phyloP scores from a whole-genome alignment of 148 eudicot genomes.

The Silene uniflora region DNA sequence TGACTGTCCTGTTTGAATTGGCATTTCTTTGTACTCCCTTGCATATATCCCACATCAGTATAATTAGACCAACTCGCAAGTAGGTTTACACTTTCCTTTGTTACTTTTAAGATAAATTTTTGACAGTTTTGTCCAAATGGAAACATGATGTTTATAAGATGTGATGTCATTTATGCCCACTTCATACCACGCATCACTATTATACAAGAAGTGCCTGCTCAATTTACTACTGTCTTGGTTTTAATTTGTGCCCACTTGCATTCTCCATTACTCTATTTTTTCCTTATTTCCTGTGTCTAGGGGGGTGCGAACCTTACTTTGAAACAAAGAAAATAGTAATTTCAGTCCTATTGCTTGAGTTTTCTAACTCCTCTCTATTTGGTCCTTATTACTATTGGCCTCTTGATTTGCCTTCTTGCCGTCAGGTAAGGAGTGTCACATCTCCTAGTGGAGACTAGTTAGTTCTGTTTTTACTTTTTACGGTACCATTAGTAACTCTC shows the following conservation, averaged over 20 bases:
- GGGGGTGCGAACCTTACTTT: background rate
- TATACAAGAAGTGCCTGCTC: background rate
- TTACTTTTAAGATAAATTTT: background rate
- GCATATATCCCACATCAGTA: background rate
- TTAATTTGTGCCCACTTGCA: background rate
- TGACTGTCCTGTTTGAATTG: conserved; percentile 2
- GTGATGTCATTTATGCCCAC: background rate
- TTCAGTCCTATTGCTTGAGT: background rate
- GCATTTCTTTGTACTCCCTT: background rate
- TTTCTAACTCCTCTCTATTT: background rate
- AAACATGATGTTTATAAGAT: background rate
- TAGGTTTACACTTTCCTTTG: background rate
- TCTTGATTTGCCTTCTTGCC: background rate
- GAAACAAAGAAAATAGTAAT: background rate
- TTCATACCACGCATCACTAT: background rate
- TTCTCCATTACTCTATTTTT: background rate
- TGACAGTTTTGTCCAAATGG: background rate
- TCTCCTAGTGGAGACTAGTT: background rate
- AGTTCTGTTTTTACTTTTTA: background rate
- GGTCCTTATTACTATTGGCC: background rate
- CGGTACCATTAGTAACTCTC: too few relatives aligned
- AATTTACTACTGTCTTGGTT: background rate
- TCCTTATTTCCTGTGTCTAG: background rate
- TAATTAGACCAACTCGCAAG: background rate
- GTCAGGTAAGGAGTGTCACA: background rate